These are phyloP conservation scores for Juglanconis oblonga DNA, from an alignment of 2,329 filamentous ascomycete species.

Conservation along the genomic window DNA sequence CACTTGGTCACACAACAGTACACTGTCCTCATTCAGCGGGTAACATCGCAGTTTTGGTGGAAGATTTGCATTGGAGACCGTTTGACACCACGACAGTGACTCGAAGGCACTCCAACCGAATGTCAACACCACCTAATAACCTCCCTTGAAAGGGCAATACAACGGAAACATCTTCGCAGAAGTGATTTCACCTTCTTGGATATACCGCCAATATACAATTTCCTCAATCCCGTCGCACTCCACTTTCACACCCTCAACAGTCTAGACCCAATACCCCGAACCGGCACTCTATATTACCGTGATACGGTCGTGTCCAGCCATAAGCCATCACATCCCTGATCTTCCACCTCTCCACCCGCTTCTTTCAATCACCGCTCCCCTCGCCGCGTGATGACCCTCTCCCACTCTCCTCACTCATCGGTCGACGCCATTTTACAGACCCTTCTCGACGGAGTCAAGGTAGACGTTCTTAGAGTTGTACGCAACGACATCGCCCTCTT, in stretches of 20 bases:
- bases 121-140: too few relatives aligned
- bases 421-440: conserved; percentile 27
- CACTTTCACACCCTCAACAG: neutral
- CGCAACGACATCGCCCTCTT: conserved; percentile 41
- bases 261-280: neutral
- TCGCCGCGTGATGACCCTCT: neutral
- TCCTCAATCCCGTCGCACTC: neutral
- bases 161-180: too few relatives aligned
- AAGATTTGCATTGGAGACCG: too few relatives aligned
- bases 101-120: too few relatives aligned
- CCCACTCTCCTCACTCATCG: too few relatives aligned
- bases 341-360: neutral
- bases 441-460: conserved; percentile 35
- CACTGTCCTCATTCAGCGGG: too few relatives aligned
- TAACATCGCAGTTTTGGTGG: too few relatives aligned
- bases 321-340: neutral
- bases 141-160: too few relatives aligned
- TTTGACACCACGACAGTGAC: too few relatives aligned
- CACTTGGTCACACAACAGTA: too few relatives aligned
- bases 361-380: neutral
- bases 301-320: neutral
- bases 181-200: too few relatives aligned
- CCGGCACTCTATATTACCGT: neutral
- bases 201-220: too few relatives aligned
- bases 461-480: conserved; percentile 44